phyloP scores from a whole-genome alignment of 1,139 yeast species.

The Saccharomyces uvarum region DNA sequence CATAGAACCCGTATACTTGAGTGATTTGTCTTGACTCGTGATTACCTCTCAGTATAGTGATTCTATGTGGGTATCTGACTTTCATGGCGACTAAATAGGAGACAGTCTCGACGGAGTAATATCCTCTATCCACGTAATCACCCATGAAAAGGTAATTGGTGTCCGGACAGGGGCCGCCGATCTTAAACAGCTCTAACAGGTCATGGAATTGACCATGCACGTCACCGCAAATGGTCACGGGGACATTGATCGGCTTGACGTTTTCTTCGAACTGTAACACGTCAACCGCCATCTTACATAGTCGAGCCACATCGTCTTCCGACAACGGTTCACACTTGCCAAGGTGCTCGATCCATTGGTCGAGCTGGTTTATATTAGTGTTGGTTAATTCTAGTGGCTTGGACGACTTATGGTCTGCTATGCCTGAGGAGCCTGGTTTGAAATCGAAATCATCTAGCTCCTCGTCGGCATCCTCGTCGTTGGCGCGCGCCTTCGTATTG shows the following conservation, averaged over 20 bases:
- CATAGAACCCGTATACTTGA: conserved; percentile 89
- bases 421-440: conserved; percentile 20
- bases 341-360: conserved; percentile 79
- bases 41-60: conserved; percentile 79
- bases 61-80: conserved; percentile 76
- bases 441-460: conserved; percentile 11
- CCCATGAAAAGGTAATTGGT: conserved; percentile 75
- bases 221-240: conserved; percentile 81
- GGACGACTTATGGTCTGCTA: conserved; percentile 33
- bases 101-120: conserved; percentile 82
- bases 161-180: conserved; percentile 70
- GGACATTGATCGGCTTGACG: conserved; percentile 86
- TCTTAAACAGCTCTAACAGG: conserved; percentile 61
- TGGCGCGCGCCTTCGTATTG: neutral
- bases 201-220: conserved; percentile 81
- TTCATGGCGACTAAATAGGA: conserved; percentile 59
- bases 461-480: conserved; percentile 11
- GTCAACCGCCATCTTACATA: conserved; percentile 86
- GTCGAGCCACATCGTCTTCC: conserved; percentile 68
- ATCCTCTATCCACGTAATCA: conserved; percentile 91
- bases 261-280: conserved; percentile 75
- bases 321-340: conserved; percentile 72
- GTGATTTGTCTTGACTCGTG: conserved; percentile 94
- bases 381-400: conserved; percentile 33
- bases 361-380: conserved; percentile 56